Conservation (phyloP, 2,329 filamentous ascomycete species). For the Arthrinium phaeospermum region DNA sequence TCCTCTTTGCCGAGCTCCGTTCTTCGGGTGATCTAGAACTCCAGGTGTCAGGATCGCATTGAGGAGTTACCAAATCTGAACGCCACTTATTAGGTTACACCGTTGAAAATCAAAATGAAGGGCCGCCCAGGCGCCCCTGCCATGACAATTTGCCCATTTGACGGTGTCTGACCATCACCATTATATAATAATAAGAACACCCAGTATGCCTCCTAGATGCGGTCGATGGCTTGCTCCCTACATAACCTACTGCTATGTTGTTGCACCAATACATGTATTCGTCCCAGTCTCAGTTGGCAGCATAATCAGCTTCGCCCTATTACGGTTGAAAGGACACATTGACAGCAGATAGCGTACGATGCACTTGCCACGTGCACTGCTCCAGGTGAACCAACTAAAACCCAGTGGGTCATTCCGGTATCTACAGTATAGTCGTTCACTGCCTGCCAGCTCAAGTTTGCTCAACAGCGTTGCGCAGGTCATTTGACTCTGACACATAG, state of each 20-base stretch:
- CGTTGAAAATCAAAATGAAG: neutral
- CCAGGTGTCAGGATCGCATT: neutral
- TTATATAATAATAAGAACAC: neutral
- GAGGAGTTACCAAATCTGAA: neutral
- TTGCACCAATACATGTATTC: neutral
- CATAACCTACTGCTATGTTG: neutral
- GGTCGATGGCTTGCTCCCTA: neutral
- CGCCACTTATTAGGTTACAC: neutral
- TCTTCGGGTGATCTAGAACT: slow-evolving; percentile 1
- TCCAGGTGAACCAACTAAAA: neutral
- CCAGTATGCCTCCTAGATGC: neutral
- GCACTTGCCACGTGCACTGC: neutral
- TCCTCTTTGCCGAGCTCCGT: slow-evolving; percentile 10
- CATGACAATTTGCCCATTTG: neutral
- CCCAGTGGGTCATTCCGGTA: neutral
- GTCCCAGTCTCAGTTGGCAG: neutral
- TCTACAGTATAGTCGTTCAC: neutral
- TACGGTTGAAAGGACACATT: neutral
- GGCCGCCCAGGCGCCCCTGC: neutral
- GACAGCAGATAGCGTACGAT: neutral
- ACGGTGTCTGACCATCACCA: neutral
- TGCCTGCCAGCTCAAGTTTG: neutral
- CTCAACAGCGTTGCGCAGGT: neutral
- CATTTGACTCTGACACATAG: neutral
- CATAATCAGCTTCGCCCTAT: too few relatives aligned